phyloP scores from a whole-genome alignment of 495 filamentous ascomycete genomes.

The Penicillium pulvis region DNA sequence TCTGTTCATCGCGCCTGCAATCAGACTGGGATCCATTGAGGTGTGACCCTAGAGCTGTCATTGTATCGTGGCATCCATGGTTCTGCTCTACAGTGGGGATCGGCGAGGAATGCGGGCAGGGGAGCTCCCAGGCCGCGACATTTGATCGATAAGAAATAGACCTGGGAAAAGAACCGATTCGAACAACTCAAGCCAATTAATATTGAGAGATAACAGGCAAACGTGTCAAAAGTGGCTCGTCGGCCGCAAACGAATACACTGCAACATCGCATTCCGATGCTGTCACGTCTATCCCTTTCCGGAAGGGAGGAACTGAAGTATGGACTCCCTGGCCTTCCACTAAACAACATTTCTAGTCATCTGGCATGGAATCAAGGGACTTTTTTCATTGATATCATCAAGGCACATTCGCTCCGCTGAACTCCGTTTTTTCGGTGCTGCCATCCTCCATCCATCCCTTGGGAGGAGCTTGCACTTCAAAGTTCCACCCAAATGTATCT shows the following conservation, averaged over 20 bases:
- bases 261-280: conserved; percentile 27
- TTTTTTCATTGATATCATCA: conserved; percentile 1
- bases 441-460: conserved; percentile 34
- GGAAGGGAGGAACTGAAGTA: conserved; percentile 7
- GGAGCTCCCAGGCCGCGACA: conserved; percentile 14
- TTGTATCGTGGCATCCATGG: conserved; percentile 21
- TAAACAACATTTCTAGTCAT: background rate
- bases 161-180: background rate
- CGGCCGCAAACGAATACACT: conserved; percentile 8
- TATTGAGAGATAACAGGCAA: background rate
- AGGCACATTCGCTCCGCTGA: conserved; percentile 34
- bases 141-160: conserved; percentile 7
- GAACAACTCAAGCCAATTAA: background rate
- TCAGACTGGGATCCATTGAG: background rate
- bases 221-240: background rate
- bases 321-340: background rate
- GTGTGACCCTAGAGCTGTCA: conserved; percentile 18
- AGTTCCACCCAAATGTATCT: conserved; percentile 75
- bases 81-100: conserved; percentile 18
- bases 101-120: conserved; percentile 23
- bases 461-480: conserved; percentile 36
- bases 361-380: background rate
- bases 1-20: background rate
- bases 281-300: conserved; percentile 26
- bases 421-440: conserved; percentile 22